Evolutionary conservation across 176 grass and related monocot genomes (phyloP).

Genomic region (Ampelocalamus luodianensis): DNA sequence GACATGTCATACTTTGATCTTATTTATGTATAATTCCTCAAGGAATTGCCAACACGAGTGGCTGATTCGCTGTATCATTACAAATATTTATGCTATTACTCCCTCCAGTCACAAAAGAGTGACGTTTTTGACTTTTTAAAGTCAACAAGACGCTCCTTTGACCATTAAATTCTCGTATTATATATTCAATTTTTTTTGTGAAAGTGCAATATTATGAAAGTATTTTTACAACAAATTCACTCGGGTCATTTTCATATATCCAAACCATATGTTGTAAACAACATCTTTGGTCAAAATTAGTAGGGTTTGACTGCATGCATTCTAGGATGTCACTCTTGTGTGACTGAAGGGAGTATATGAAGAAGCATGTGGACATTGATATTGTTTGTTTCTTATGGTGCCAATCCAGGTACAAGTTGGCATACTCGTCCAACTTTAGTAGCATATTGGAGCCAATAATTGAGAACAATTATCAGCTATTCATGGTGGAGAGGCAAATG

Average conservation of each 20-base stretch:
- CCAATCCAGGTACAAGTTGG: conserved; percentile 66
- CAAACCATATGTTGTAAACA: no score
- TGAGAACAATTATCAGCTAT: conserved; percentile 88
- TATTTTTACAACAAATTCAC: no score
- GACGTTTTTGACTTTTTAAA: no score
- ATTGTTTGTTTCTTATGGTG: conserved; percentile 20
- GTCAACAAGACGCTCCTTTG: no score
- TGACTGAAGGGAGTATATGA: background rate
- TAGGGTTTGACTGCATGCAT: no score
- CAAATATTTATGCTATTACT: background rate
- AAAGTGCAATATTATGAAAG: no score
- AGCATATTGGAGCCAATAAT: conserved; percentile 71
- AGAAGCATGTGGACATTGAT: conserved; percentile 11
- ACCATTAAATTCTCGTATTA: no score
- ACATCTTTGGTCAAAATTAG: no score
- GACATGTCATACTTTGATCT: background rate
- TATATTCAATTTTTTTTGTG: no score
- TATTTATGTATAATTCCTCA: background rate
- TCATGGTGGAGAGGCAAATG: conserved; percentile 92
- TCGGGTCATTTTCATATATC: no score
- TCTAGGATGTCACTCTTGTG: no score
- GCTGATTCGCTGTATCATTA: background rate
- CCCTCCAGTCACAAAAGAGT: no score
- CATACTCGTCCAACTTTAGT: conserved; percentile 86
- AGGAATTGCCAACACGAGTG: background rate